Percentiles rank a stretch among this genome's conserved stretches.
These are phyloP conservation scores for sweet orange (Citrus sinensis) DNA, from an alignment of 345 rosid genomes.

Conservation along the genomic window DNA sequence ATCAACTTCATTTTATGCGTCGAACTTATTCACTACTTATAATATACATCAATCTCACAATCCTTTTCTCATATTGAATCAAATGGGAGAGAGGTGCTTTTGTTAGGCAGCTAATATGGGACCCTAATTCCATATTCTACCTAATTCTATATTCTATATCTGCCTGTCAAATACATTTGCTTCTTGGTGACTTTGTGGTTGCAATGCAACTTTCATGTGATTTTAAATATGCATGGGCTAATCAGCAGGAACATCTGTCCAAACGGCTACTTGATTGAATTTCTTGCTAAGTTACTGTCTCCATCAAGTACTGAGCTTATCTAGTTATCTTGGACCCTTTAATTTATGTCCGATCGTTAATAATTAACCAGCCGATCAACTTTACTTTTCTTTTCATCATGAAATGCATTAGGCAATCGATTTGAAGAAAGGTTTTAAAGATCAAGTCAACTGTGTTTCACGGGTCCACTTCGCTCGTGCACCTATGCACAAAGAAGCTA, in stretches of 20 bases:
- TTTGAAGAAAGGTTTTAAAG: slow-evolving; percentile 12
- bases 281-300: slow-evolving; percentile 2
- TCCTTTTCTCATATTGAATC: slow-evolving; percentile 5
- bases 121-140: slow-evolving; percentile 2
- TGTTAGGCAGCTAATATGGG: background rate
- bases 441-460: slow-evolving; percentile 28
- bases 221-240: slow-evolving; percentile 7
- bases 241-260: background rate
- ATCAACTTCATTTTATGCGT: too few relatives aligned
- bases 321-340: background rate
- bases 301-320: slow-evolving; percentile 14
- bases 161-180: background rate
- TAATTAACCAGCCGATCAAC: slow-evolving; percentile 19
- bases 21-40: background rate
- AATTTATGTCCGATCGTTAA: slow-evolving; percentile 17
- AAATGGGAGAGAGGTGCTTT: background rate
- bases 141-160: background rate
- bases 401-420: slow-evolving; percentile 2
- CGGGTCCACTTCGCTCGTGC: slow-evolving; percentile 46
- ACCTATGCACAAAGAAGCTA: slow-evolving; percentile 23
- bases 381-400: slow-evolving; percentile 21
- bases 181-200: background rate
- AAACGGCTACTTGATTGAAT: background rate
- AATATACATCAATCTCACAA: background rate
- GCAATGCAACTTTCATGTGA: slow-evolving; percentile 16